Base-by-base conservation (phyloP, 2,329 filamentous ascomycete species). In the Arthroderma sp. region DNA sequence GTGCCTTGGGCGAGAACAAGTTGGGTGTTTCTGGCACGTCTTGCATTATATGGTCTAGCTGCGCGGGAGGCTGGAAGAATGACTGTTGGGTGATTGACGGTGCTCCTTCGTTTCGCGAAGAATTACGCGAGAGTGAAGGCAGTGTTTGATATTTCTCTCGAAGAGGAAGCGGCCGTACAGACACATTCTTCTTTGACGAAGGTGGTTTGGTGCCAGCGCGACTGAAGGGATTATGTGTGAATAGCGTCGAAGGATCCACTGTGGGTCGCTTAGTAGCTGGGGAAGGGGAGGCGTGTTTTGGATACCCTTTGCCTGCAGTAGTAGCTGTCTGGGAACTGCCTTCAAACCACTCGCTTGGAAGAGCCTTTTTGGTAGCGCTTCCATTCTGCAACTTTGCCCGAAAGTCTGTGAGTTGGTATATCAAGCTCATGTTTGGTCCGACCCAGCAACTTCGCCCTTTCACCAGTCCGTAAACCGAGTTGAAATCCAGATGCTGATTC, bases 401-500 rank as follows among this genome's bases (percentile, higher is more conserved):
- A 56, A 80, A 81, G 57, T 81, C 77, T 29, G 78, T 78, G 40
- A 81, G 65, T 55, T 81, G 77, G 68, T 81, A 81, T 56, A 81
- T 81, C 45, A 81, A 64, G 52, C 78, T 80, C 77, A 81, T 81
- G 57, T 81, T 81, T 1, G 77, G 77, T 1, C 77, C 77, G 38
- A 81, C 79, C 77, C 77, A 81, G 56, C 74, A 75, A 63, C 77
- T 81, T 48, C 74, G 69, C 54, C 68, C 70, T 62, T 81, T 81
- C 29, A 80, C 76, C 36, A 70, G 66, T 58, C 78, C 74, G 54
- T 81, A 81, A 49, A 78, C 77, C 50, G 78, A 74, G 57, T 80
- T 78, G 34, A 81, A 78, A 54, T 75, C 77, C 53, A 77, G 61
- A 36, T 72, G 64, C 6, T 73, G 73, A 46, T 79, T 75, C 53